phyloP scores from a whole-genome alignment of 2,329 filamentous ascomycete genomes.

The Colletotrichum viniferum region DNA sequence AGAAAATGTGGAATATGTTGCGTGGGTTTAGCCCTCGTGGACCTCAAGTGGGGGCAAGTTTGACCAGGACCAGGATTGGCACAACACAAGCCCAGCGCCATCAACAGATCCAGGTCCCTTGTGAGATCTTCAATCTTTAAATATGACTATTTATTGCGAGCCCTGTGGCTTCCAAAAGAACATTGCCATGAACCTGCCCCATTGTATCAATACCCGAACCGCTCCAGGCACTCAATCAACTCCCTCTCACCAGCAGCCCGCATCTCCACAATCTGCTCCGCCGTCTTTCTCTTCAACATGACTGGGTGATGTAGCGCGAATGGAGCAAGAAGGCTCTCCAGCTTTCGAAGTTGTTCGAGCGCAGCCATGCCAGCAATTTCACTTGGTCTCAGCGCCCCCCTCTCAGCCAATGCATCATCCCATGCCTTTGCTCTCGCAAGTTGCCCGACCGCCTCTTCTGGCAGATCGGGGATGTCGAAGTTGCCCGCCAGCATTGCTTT shows the following conservation, averaged over 20 bases:
- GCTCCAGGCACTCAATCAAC: background rate
- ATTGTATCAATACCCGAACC: background rate
- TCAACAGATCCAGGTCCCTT: background rate
- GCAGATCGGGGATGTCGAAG: background rate
- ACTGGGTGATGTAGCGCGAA: background rate
- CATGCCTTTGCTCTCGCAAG: background rate
- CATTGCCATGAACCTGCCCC: background rate
- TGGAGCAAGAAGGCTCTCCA: background rate
- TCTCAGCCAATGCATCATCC: background rate
- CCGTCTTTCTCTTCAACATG: background rate
- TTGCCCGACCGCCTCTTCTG: background rate
- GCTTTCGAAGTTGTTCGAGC: background rate
- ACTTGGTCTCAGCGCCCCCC: background rate
- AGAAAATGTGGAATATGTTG: background rate
- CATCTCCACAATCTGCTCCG: background rate
- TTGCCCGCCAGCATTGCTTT: background rate
- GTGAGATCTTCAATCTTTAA: background rate
- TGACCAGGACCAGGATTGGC: background rate
- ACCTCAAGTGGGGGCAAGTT: background rate
- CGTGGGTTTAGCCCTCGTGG: background rate
- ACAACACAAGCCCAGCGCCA: background rate
- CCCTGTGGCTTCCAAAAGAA: background rate
- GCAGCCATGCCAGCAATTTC: background rate
- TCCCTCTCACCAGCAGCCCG: background rate
- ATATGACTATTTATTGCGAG: accelerated